Conservation (phyloP, 2,329 filamentous ascomycete genomes). For the Trichoderma koningii region DNA sequence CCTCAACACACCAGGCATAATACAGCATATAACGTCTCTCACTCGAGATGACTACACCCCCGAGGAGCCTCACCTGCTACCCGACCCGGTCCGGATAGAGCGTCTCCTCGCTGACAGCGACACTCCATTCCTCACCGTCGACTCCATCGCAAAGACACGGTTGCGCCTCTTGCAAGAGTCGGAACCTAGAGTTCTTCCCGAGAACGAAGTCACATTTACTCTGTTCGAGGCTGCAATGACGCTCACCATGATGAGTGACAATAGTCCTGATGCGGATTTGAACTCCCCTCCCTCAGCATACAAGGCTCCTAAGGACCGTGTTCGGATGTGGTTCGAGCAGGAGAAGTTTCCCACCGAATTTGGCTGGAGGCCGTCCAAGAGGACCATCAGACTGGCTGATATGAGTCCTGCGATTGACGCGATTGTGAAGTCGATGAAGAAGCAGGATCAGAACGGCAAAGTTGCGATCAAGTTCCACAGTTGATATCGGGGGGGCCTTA, state of each 20-base stretch:
- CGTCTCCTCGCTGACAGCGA: constrained; percentile 27
- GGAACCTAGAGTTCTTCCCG: constrained; percentile 19
- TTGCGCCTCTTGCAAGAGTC: constrained; percentile 27
- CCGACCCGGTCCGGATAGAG: constrained; percentile 24
- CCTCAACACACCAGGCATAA: constrained; percentile 29
- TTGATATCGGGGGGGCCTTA: background rate
- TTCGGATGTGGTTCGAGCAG: constrained; percentile 27
- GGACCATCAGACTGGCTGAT: constrained; percentile 19
- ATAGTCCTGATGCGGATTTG: constrained; percentile 14
- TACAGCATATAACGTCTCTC: constrained; percentile 30
- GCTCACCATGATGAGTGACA: constrained; percentile 29
- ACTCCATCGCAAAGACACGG: constrained; percentile 28
- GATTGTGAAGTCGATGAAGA: constrained; percentile 11
- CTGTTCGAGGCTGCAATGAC: constrained; percentile 27
- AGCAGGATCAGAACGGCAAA: background rate
- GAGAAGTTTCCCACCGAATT: constrained; percentile 29
- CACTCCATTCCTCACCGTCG: constrained; percentile 12
- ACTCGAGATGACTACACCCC: constrained; percentile 27
- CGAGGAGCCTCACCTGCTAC: constrained; percentile 16
- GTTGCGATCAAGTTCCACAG: background rate
- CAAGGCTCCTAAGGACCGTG: constrained; percentile 25
- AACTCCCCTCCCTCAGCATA: constrained; percentile 22
- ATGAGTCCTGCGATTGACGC: constrained; percentile 14
- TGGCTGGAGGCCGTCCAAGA: constrained; percentile 28
- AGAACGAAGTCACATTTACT: constrained; percentile 3